Evolutionary conservation across 768 basidiomycete genomes (phyloP).

Genomic region (Baorangia bicolor): DNA sequence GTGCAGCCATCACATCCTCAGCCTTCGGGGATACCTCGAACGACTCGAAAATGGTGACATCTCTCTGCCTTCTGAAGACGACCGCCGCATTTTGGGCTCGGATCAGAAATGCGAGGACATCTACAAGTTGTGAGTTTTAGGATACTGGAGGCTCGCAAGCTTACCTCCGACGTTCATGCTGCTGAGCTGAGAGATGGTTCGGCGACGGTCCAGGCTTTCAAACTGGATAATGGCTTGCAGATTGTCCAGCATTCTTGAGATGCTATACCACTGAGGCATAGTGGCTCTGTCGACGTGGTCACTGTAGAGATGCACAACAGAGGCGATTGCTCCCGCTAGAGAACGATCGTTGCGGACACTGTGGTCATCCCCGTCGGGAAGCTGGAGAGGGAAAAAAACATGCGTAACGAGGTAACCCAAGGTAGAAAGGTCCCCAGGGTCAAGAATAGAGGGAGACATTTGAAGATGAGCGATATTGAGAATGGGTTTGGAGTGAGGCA

Average conservation of each 20-base stretch:
- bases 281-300: slow-evolving; percentile 8
- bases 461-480: neutral
- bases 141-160: neutral
- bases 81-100: slow-evolving; percentile 49
- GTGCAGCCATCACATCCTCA: too few relatives aligned
- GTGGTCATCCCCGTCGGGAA: too few relatives aligned
- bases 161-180: too few relatives aligned
- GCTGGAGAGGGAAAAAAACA: too few relatives aligned
- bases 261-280: slow-evolving; percentile 27
- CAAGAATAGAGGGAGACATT: slow-evolving; percentile 8
- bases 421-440: neutral
- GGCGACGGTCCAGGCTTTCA: neutral
- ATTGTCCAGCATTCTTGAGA: slow-evolving; percentile 33
- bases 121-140: slow-evolving; percentile 22
- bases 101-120: slow-evolving; percentile 38
- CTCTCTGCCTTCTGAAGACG: too few relatives aligned
- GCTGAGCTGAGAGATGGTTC: too few relatives aligned
- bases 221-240: slow-evolving; percentile 6
- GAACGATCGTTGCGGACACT: too few relatives aligned
- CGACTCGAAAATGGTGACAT: too few relatives aligned
- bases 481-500: neutral
- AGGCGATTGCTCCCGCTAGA: slow-evolving; percentile 22
- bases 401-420: slow-evolving; percentile 39
- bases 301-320: too few relatives aligned
- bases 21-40: too few relatives aligned